Conservation (phyloP, 176 grass and related monocot species). For the Musa itinerans region DNA sequence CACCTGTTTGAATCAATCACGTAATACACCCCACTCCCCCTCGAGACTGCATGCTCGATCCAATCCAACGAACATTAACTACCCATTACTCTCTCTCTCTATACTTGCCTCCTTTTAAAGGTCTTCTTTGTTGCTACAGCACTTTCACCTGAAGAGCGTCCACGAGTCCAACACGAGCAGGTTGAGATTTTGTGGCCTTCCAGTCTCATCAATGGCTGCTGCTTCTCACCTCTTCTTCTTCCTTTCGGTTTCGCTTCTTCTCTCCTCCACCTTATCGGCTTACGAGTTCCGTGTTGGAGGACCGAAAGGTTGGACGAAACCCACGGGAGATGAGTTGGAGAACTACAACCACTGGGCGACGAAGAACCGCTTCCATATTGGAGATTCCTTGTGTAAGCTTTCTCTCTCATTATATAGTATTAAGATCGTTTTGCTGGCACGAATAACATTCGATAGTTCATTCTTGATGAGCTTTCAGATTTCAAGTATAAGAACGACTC, state of each 20-base stretch:
- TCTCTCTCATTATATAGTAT: background rate
- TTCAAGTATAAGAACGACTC: constrained; percentile 78
- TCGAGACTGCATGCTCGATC: no score
- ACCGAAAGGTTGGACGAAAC: constrained; percentile 38
- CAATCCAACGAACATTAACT: no score
- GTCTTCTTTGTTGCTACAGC: no score
- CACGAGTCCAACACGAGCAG: no score
- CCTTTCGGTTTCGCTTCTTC: constrained; percentile 24
- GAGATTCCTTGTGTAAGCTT: constrained; percentile 55
- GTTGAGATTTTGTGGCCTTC: no score
- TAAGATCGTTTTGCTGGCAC: no score
- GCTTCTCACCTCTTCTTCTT: constrained; percentile 9
- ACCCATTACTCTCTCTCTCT: no score
- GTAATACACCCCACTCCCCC: no score
- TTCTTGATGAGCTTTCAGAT: constrained; percentile 23
- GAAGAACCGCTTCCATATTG: constrained; percentile 45
- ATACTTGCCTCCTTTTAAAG: no score
- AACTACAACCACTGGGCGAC: constrained; percentile 74
- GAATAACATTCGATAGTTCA: no score
- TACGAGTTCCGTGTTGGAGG: constrained; percentile 51
- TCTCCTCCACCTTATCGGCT: constrained; percentile 4
- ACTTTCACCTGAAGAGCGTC: no score
- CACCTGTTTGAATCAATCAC: no score
- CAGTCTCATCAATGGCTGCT: constrained; percentile 12
- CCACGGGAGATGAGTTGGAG: constrained; percentile 39